Evolutionary conservation across 73 alveolate genomes (phyloP).

Genomic region (Tetrahymena elliotti): DNA sequence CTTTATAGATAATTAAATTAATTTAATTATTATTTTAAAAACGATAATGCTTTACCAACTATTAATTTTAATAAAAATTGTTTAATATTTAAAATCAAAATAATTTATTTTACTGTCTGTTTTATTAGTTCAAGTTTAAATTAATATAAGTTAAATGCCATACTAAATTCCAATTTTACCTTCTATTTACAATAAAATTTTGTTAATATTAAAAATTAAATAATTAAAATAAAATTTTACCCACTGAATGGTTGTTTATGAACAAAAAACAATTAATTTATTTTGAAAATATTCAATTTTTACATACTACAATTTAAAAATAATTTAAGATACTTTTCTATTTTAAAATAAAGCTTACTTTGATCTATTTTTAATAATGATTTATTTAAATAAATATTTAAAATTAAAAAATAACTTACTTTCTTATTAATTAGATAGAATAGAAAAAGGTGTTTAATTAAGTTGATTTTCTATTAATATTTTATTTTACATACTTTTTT

Average conservation of each 20-base stretch:
- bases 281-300: not conserved
- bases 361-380: not conserved
- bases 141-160: not conserved
- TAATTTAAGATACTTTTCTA: too few species aligned
- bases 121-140: not conserved
- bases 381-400: not conserved
- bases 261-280: not conserved
- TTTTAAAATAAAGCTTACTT: not conserved
- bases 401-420: not conserved
- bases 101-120: not conserved
- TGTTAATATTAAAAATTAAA: not conserved
- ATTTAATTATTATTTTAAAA: too few species aligned
- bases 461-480: too few species aligned
- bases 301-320: not conserved
- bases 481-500: not conserved
- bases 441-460: not conserved
- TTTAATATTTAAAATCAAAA: not conserved
- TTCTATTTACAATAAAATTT: not conserved
- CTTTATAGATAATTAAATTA: not conserved
- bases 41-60: not conserved
- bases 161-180: not conserved
- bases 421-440: not conserved
- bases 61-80: not conserved
- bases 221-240: not conserved
- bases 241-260: not conserved